phyloP scores from a whole-genome alignment of 495 filamentous ascomycete genomes.

The Podospora pseudopauciseta region DNA sequence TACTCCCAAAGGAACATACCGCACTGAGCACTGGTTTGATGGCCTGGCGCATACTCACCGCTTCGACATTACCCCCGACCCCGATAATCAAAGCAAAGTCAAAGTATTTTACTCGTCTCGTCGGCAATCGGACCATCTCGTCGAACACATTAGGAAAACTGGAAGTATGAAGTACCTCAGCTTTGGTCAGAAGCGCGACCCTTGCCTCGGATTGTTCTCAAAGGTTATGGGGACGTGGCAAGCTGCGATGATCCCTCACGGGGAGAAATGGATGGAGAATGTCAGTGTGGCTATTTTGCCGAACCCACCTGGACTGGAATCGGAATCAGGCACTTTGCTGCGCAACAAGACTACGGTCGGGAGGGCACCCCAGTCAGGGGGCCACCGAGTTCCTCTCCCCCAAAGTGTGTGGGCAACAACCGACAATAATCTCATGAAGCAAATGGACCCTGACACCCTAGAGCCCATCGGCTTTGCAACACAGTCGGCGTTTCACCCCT shows the following conservation, averaged over 20 bases:
- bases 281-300: conserved; percentile 58
- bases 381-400: not conserved
- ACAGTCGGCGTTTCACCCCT: conserved; percentile 61
- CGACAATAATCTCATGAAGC: conserved; percentile 53
- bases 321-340: not conserved
- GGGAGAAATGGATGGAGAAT: conserved; percentile 23
- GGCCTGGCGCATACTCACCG: conserved; percentile 71
- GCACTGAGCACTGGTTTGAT: conserved; percentile 72
- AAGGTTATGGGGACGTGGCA: conserved; percentile 50
- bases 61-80: conserved; percentile 57
- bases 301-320: conserved; percentile 1
- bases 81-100: conserved; percentile 19
- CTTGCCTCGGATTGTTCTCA: conserved; percentile 62
- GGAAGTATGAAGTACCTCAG: conserved; percentile 47
- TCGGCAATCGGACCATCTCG: conserved; percentile 53
- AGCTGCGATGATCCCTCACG: not conserved
- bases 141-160: conserved; percentile 51
- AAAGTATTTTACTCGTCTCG: conserved; percentile 71
- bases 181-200: conserved; percentile 65
- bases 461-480: conserved; percentile 60
- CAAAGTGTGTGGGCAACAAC: conserved; percentile 34
- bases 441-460: conserved; percentile 63
- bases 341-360: too few species aligned
- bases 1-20: conserved; percentile 52
- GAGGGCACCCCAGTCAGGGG: not conserved